These are phyloP conservation scores for Leishmania lainsoni DNA, from an alignment of 208 protist genomes.

Conservation along the genomic window DNA sequence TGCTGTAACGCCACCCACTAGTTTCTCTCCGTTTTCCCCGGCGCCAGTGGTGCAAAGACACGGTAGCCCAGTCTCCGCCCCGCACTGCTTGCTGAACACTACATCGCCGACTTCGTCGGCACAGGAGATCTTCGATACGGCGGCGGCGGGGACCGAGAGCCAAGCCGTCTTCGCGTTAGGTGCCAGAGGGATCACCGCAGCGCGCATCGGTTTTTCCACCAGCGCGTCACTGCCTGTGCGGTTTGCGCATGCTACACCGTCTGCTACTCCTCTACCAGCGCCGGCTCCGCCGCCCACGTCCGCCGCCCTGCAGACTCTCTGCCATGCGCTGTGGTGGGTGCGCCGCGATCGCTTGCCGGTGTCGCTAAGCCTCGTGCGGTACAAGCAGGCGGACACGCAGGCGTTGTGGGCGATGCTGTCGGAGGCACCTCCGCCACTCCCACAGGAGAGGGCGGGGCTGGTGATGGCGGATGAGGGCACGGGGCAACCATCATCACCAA, in stretches of 20 bases:
- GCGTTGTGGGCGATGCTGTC: conserved; percentile 22
- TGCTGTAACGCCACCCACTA: background rate
- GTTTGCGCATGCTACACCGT: background rate
- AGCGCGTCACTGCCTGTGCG: background rate
- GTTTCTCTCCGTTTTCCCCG: background rate
- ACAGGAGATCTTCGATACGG: background rate
- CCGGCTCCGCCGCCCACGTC: background rate
- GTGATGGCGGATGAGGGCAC: background rate
- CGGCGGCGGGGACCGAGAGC: background rate
- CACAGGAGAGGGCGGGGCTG: background rate
- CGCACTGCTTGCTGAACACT: background rate
- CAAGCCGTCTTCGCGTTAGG: background rate
- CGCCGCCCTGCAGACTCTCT: conserved; percentile 34
- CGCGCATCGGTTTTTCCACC: background rate
- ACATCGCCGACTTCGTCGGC: background rate
- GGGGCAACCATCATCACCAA: background rate
- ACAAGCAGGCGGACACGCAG: conserved; percentile 32
- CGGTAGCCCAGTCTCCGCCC: background rate
- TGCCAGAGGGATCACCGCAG: background rate
- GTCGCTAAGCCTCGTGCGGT: conserved; percentile 47
- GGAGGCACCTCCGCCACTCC: background rate
- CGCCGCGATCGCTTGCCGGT: conserved; percentile 33
- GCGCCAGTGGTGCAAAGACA: background rate
- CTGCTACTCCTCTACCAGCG: background rate
- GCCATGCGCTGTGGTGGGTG: conserved; percentile 55